Evolutionary conservation across 495 filamentous ascomycete species (phyloP).

Genomic region (Tuber borchii): DNA sequence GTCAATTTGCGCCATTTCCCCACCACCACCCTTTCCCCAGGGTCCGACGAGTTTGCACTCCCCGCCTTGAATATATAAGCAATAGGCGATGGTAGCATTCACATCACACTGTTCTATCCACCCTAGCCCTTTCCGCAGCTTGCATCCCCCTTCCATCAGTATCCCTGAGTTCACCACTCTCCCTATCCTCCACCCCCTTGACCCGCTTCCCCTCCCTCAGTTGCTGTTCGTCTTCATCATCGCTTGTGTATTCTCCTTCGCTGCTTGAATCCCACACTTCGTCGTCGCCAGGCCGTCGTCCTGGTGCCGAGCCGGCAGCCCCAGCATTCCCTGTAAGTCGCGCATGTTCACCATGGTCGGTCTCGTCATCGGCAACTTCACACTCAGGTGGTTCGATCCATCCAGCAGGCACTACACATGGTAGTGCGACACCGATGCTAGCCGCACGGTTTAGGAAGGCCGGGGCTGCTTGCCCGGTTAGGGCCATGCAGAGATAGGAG

Average conservation of each 20-base stretch:
- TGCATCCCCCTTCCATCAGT: slow-evolving; percentile 23
- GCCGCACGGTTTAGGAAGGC: slow-evolving; percentile 73
- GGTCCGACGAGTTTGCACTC: neutral
- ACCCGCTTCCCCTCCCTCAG: slow-evolving; percentile 7
- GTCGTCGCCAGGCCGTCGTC: slow-evolving; percentile 18
- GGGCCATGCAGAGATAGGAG: slow-evolving; percentile 56
- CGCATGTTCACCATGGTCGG: slow-evolving; percentile 54
- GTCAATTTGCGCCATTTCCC: neutral
- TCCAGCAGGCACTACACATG: slow-evolving; percentile 70
- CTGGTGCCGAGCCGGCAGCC: slow-evolving; percentile 4
- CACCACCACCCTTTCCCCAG: neutral
- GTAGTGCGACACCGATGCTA: slow-evolving; percentile 64
- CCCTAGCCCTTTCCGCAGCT: slow-evolving; percentile 31
- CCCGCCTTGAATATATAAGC: neutral
- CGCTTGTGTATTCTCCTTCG: slow-evolving; percentile 26
- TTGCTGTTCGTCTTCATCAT: slow-evolving; percentile 19
- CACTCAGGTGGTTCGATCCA: slow-evolving; percentile 72
- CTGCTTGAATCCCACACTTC: slow-evolving; percentile 19
- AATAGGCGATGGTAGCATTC: neutral
- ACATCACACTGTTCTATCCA: slow-evolving; percentile 24
- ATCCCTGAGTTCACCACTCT: slow-evolving; percentile 22
- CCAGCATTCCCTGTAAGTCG: slow-evolving; percentile 18
- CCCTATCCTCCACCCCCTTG: slow-evolving; percentile 6
- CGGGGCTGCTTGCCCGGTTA: slow-evolving; percentile 60
- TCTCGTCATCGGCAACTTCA: slow-evolving; percentile 59